Base-by-base conservation (phyloP, 805 yeast genomes). In the Lipomyces sp. region DNA sequence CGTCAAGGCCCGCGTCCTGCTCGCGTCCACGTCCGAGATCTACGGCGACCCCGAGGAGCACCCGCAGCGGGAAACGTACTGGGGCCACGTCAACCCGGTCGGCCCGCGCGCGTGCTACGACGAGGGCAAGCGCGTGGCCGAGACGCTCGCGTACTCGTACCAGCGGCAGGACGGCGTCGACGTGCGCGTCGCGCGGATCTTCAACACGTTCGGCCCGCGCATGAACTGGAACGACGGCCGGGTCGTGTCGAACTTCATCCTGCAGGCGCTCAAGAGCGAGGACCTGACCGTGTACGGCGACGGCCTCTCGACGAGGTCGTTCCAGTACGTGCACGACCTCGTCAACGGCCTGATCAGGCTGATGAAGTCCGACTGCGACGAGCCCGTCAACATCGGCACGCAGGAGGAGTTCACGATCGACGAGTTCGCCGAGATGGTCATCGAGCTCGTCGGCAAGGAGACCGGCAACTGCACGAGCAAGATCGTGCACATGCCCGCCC, bases 181-280 rank as follows among this genome's bases (percentile, higher is more conserved):
- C 23, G 58, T 61, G 13, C 55, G 65, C 4, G 63, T 61, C 14
- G 65, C 65, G 2, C 54, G 65, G 6, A 61, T 61, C 19, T 61
- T 61, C 51, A 61, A 61, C 44, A 61, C 65, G 14, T 61, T 60
- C 35, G 65, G 65, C 10, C 65, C 65, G 4, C 48, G 65, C 23
- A 61, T 61, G 65, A 60, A 58, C 35, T 61, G 65, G 65, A 61
- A 61, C 41, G 65, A 61, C 24, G 65, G 65, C 2, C 40, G 65
- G 19, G 65, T 61, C 11, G 65, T 61, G 18, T 62, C 65, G 26
- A 61, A 61, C 22, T 61, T 61, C 50, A 61, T 61, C 24, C 29
- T 61, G 24, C 65, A 61, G 46, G 65, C 65, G 18, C 51, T 61
- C 16, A 57, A 58, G 38, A 49, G 52, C 41, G 65, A 61, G 37